Evolutionary conservation across 495 filamentous ascomycete species (phyloP).

Genomic region (Penicillium waksmanii): DNA sequence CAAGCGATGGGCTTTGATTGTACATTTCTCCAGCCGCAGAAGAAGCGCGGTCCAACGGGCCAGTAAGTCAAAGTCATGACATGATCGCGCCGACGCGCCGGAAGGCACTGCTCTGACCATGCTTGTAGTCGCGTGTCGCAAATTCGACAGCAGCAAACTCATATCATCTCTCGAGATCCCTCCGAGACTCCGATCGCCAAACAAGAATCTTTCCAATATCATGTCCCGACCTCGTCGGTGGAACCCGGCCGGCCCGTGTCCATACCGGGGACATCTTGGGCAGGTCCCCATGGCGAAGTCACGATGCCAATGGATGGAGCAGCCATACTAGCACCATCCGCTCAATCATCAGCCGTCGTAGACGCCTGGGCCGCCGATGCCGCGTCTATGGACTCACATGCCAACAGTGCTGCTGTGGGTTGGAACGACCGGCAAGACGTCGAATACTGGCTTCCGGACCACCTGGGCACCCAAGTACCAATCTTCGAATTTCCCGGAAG

Average conservation of each 20-base stretch:
- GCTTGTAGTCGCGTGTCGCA: constrained; percentile 41
- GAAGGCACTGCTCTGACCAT: constrained; percentile 11
- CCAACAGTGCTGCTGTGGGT: constrained; percentile 24
- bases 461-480: constrained; percentile 36
- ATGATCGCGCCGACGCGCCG: constrained; percentile 1
- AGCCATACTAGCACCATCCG: constrained; percentile 23
- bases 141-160: constrained; percentile 46
- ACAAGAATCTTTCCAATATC: constrained; percentile 27
- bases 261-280: constrained; percentile 27
- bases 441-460: constrained; percentile 50
- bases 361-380: constrained; percentile 31
- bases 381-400: constrained; percentile 28
- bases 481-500: constrained; percentile 45
- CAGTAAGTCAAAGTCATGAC: constrained; percentile 36
- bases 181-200: constrained; percentile 20
- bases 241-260: constrained; percentile 25
- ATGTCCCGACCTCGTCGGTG: constrained; percentile 23
- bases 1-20: constrained; percentile 48
- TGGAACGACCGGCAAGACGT: constrained; percentile 41
- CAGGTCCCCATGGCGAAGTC: constrained; percentile 24
- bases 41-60: constrained; percentile 46
- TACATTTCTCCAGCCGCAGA: constrained; percentile 49
- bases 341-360: constrained; percentile 20
- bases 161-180: constrained; percentile 20
- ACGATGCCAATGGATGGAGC: constrained; percentile 30